Percentiles rank a stretch among this genome's conserved stretches.
phyloP scores from a whole-genome alignment of 2,329 filamentous ascomycete species.

The Penicillium concentricum region DNA sequence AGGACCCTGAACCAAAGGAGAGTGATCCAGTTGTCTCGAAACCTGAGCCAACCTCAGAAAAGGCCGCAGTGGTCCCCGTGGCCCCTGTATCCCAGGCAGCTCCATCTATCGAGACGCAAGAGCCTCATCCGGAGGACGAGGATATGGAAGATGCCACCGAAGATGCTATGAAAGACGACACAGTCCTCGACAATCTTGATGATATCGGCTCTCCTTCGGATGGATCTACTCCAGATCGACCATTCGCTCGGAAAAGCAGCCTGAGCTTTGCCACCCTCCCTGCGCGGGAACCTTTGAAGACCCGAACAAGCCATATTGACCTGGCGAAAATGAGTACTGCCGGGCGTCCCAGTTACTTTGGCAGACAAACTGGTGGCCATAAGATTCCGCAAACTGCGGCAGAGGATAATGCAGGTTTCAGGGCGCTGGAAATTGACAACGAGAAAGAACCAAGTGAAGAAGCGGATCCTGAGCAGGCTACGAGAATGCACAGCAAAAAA shows the following conservation, averaged over 20 bases:
- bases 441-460: conserved; percentile 51
- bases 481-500: conserved; percentile 72
- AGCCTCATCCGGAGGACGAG: conserved; percentile 15
- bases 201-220: conserved; percentile 51
- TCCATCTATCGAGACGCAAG: conserved; percentile 6
- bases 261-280: conserved; percentile 91
- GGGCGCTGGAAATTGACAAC: conserved; percentile 53
- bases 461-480: conserved; percentile 53
- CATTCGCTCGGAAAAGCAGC: conserved; percentile 85
- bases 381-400: conserved; percentile 33
- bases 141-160: conserved; percentile 24
- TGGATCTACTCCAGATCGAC: conserved; percentile 53
- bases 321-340: conserved; percentile 45
- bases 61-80: conserved; percentile 12
- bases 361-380: conserved; percentile 66
- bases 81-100: conserved; percentile 8
- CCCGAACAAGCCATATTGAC: conserved; percentile 76
- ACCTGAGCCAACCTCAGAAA: conserved; percentile 17
- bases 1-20: conserved; percentile 8
- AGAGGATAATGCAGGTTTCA: conserved; percentile 47
- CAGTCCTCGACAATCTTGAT: conserved; percentile 40
- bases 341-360: conserved; percentile 70
- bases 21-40: conserved; percentile 11
- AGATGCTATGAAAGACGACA: conserved; percentile 30
- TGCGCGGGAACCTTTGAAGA: conserved; percentile 84